These are phyloP conservation scores for Paxillus rubicundulus DNA, from an alignment of 768 basidiomycete species.

Conservation along the genomic window DNA sequence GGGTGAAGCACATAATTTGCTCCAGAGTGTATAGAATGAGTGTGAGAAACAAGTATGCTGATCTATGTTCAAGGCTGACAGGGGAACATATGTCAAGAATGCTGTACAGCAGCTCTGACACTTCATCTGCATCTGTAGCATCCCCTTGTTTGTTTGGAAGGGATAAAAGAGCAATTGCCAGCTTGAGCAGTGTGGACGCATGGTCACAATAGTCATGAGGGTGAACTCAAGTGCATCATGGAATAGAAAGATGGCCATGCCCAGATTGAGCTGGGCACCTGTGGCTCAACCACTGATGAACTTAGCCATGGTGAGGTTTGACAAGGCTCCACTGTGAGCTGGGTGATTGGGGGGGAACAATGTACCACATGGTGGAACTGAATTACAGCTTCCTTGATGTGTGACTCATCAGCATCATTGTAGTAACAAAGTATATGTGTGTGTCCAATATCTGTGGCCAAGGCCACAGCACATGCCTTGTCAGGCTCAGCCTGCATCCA, in stretches of 20 bases:
- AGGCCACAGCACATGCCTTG: not conserved
- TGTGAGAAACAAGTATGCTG: not conserved
- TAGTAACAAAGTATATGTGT: not conserved
- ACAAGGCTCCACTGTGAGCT: no score
- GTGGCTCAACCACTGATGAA: no score
- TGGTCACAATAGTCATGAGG: constrained; percentile 7
- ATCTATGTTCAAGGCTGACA: not conserved
- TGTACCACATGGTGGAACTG: not conserved
- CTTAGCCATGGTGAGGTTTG: no score
- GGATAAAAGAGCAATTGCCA: constrained; percentile 2
- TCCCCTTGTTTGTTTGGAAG: not conserved
- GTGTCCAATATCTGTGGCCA: constrained; percentile 3
- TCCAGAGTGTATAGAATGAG: not conserved
- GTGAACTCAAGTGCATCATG: constrained; percentile 12
- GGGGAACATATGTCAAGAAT: not conserved
- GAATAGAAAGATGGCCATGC: not conserved
- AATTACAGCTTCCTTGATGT: no score
- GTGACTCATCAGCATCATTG: not conserved
- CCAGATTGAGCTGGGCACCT: not conserved
- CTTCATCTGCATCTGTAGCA: not conserved
- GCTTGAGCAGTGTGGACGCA: not conserved
- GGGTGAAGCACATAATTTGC: not conserved
- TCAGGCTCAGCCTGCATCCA: not conserved
- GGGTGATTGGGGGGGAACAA: not conserved
- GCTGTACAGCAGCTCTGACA: not conserved